Conservation (phyloP, 371 early-diverging fungal genomes). For the Zychaea mexicana region DNA sequence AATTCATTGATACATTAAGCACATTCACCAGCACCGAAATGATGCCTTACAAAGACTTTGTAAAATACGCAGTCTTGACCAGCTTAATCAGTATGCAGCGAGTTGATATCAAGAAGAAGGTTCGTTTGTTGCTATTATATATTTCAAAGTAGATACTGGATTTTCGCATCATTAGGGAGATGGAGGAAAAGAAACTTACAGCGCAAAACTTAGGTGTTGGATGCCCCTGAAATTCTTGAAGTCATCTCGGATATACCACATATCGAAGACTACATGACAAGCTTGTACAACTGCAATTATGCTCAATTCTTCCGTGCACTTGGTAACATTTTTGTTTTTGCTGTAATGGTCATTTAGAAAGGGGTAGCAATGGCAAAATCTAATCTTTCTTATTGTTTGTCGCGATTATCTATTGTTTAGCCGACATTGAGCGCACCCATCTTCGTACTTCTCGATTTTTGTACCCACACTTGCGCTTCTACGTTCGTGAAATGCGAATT, state of each 20-base stretch:
- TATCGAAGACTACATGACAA: slow-evolving; percentile 81
- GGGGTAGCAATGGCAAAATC: neutral
- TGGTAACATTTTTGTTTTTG: too few species aligned
- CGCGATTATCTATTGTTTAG: too few species aligned
- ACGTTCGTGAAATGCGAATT: slow-evolving; percentile 98
- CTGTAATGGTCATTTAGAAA: too few species aligned
- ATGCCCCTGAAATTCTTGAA: slow-evolving; percentile 97
- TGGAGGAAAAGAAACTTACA: too few species aligned
- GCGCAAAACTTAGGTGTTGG: slow-evolving; percentile 84
- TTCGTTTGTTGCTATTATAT: slow-evolving; percentile 25
- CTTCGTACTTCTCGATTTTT: slow-evolving; percentile 67
- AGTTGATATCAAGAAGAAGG: slow-evolving; percentile 93
- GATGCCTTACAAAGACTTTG: slow-evolving; percentile 97
- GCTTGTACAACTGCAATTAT: slow-evolving; percentile 95
- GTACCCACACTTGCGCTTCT: slow-evolving; percentile 85
- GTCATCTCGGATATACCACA: slow-evolving; percentile 90
- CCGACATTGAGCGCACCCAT: slow-evolving; percentile 56
- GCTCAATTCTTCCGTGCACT: slow-evolving; percentile 87
- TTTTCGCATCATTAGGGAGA: too few species aligned
- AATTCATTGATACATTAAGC: slow-evolving; percentile 94
- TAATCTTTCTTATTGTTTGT: slow-evolving; percentile 9
- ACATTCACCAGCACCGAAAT: slow-evolving; percentile 98
- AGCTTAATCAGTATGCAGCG: slow-evolving; percentile 90
- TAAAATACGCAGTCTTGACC: slow-evolving; percentile 92
- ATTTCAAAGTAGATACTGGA: neutral